phyloP scores from a whole-genome alignment of 2,329 filamentous ascomycete genomes.

The Stemphylium beticola region DNA sequence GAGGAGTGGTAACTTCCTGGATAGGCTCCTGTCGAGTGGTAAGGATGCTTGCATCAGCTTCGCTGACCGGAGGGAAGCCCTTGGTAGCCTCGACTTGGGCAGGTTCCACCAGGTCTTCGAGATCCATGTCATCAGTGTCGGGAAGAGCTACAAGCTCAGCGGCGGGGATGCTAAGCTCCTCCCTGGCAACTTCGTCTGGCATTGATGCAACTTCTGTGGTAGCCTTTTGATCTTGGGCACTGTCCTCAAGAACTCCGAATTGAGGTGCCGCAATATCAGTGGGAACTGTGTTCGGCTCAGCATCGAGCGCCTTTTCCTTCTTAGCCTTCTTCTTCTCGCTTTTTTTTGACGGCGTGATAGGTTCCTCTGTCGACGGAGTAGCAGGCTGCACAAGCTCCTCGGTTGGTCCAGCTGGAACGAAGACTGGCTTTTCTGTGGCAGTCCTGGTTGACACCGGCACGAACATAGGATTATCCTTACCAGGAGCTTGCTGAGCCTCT shows the following conservation, averaged over 20 bases:
- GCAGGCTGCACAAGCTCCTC: constrained; percentile 8
- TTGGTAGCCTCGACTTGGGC: neutral
- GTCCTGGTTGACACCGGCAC: neutral
- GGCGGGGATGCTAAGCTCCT: neutral
- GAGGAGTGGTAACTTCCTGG: constrained; percentile 7
- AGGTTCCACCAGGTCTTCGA: neutral
- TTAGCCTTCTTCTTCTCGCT: constrained; percentile 49
- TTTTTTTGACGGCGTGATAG: constrained; percentile 48
- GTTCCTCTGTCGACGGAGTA: constrained; percentile 14
- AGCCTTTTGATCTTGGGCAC: neutral
- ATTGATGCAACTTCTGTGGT: neutral
- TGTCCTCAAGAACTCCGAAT: neutral
- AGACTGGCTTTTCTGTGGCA: neutral
- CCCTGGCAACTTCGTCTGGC: neutral
- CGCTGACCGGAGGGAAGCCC: neutral
- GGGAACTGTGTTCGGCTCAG: constrained; percentile 14
- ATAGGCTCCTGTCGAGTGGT: constrained; percentile 6
- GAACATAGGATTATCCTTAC: neutral
- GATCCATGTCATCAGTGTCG: constrained; percentile 5
- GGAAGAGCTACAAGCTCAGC: constrained; percentile 11
- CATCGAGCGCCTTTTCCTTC: constrained; percentile 15
- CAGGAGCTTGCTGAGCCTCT: neutral
- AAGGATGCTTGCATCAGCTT: neutral
- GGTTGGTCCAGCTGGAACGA: neutral
- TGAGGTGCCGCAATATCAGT: constrained; percentile 8